phyloP scores from a whole-genome alignment of 148 eudicot genomes.

The Dianthus caryophyllus region DNA sequence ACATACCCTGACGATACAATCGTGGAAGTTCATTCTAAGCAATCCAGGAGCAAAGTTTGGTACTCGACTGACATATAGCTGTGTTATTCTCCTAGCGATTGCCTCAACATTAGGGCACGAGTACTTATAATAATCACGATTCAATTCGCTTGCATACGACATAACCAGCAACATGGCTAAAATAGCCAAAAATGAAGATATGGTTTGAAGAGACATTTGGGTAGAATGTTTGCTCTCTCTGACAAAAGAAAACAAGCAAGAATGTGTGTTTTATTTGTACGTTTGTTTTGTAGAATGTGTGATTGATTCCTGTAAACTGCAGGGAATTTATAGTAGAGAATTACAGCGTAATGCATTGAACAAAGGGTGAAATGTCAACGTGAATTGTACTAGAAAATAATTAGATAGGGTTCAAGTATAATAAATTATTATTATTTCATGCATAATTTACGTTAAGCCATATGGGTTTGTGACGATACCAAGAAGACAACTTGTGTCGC shows the following conservation, averaged over 20 bases:
- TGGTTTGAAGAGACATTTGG: background rate
- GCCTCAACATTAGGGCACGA: conserved; percentile 41
- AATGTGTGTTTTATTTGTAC: background rate
- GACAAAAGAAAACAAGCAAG: background rate
- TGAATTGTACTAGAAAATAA: too few species aligned
- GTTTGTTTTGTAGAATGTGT: background rate
- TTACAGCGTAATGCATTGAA: background rate
- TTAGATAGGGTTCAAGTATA: too few species aligned
- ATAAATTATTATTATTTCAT: too few species aligned
- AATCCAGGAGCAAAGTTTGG: conserved; percentile 44
- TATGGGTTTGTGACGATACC: too few species aligned
- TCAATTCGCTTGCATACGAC: conserved; percentile 27
- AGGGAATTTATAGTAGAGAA: conserved; percentile 8
- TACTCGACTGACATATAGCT: conserved; percentile 22
- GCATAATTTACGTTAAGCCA: too few species aligned
- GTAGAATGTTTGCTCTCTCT: background rate
- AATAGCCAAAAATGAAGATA: conserved; percentile 9
- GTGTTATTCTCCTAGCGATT: conserved; percentile 28
- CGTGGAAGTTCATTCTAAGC: conserved; percentile 55
- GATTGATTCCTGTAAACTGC: background rate
- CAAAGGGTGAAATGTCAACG: too few species aligned
- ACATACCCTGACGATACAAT: conserved; percentile 55
- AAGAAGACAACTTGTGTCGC: too few species aligned
- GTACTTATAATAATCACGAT: conserved; percentile 29
- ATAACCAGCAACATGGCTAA: conserved; percentile 7